Conservation (phyloP, 2,329 filamentous ascomycete genomes). For the Epichloe uncinata region DNA sequence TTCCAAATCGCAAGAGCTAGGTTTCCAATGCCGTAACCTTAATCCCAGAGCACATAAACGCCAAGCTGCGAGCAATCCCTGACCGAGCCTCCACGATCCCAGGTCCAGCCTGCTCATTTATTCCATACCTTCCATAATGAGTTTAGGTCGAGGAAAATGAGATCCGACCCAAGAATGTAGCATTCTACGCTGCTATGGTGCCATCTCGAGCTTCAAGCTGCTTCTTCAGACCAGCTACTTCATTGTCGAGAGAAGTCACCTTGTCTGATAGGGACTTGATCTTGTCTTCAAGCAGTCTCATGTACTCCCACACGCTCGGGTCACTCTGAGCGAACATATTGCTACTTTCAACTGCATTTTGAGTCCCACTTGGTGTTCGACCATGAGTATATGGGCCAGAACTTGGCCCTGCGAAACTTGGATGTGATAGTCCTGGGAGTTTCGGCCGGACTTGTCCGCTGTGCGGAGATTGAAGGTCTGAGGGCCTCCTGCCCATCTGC, state of each 20-base stretch:
- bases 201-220: slow-evolving; percentile 20
- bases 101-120: background rate
- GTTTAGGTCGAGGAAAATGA: background rate
- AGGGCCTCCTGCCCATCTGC: slow-evolving; percentile 39
- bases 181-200: slow-evolving; percentile 6
- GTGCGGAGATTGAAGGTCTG: slow-evolving; percentile 42
- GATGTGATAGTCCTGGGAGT: slow-evolving; percentile 23
- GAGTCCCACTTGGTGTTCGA: slow-evolving; percentile 32
- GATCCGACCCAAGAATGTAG: background rate
- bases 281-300: slow-evolving; percentile 54
- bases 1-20: slow-evolving; percentile 18
- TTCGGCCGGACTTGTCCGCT: slow-evolving; percentile 27
- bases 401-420: slow-evolving; percentile 20
- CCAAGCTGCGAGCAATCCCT: background rate
- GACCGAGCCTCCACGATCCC: background rate
- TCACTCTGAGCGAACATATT: slow-evolving; percentile 53
- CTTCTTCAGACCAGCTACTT: slow-evolving; percentile 21
- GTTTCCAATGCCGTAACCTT: slow-evolving; percentile 14
- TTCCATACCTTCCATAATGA: background rate
- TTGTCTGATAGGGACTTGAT: slow-evolving; percentile 24
- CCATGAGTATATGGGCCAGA: slow-evolving; percentile 18
- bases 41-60: slow-evolving; percentile 11
- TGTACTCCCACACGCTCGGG: slow-evolving; percentile 56
- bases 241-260: slow-evolving; percentile 20
- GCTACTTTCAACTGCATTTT: slow-evolving; percentile 45